Conservation (phyloP, 176 grass and related monocot genomes). For the Oryza brachyantha region DNA sequence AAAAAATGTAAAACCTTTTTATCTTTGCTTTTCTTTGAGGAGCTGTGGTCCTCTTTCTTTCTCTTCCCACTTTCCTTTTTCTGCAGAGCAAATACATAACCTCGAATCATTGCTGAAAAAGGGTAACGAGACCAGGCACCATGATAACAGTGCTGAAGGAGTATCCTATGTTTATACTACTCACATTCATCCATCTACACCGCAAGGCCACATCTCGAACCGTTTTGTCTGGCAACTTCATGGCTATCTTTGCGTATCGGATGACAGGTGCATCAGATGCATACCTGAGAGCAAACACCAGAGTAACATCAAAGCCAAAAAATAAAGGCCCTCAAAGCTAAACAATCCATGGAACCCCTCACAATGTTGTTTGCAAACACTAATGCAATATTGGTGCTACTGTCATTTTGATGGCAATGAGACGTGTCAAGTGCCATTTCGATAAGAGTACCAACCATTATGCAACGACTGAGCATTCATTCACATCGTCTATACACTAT, state of each 20-base stretch:
- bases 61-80: constrained; percentile 95
- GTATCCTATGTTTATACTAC: constrained; percentile 24
- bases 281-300: constrained; percentile 57
- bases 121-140: background rate
- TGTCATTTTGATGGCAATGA: constrained; percentile 13
- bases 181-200: constrained; percentile 94
- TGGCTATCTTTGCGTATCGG: constrained; percentile 89
- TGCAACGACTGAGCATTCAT: background rate
- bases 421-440: background rate
- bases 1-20: constrained; percentile 68
- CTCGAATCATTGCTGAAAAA: constrained; percentile 25
- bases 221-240: constrained; percentile 80
- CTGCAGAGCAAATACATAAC: constrained; percentile 42
- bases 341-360: background rate
- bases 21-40: constrained; percentile 86
- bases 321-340: background rate
- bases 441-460: background rate
- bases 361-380: background rate
- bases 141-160: background rate
- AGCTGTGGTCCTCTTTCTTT: constrained; percentile 88
- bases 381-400: background rate
- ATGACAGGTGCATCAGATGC: constrained; percentile 59
- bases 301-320: constrained; percentile 5
- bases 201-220: constrained; percentile 92
- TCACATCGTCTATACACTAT: too few species aligned